phyloP scores from a whole-genome alignment of 805 yeast species.

The Candida wancherniae region DNA sequence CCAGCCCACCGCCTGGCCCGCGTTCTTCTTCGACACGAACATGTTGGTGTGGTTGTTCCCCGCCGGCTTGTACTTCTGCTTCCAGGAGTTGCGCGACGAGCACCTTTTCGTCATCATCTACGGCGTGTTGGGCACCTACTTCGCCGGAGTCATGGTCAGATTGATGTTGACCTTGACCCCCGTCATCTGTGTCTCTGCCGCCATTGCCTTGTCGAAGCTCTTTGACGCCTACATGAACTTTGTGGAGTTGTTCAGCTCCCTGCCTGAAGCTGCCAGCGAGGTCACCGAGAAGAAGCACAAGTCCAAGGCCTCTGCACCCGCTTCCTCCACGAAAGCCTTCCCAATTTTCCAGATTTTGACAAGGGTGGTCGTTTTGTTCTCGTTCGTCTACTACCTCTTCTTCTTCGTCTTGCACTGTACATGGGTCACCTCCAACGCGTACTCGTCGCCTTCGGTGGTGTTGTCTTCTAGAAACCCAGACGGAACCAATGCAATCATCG shows the following conservation, averaged over 20 bases:
- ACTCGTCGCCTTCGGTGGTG: slow-evolving; percentile 97
- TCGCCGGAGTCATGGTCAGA: slow-evolving; percentile 99
- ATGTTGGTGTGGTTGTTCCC: slow-evolving; percentile 98
- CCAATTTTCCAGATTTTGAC: slow-evolving; percentile 43
- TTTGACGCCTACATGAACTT: slow-evolving; percentile 78
- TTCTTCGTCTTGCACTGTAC: slow-evolving; percentile 92
- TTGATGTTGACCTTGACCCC: slow-evolving; percentile 96
- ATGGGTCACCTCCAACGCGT: slow-evolving; percentile 94
- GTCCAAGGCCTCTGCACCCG: slow-evolving; percentile 1
- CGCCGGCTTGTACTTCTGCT: slow-evolving; percentile 86
- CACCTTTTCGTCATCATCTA: slow-evolving; percentile 90
- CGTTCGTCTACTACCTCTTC: slow-evolving; percentile 70
- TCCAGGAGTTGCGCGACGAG: slow-evolving; percentile 86
- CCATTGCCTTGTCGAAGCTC: slow-evolving; percentile 78
- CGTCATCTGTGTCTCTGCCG: slow-evolving; percentile 88
- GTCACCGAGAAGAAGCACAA: slow-evolving; percentile 8
- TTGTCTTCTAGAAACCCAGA: slow-evolving; percentile 79
- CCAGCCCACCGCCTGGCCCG: slow-evolving; percentile 99
- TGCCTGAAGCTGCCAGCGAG: slow-evolving; percentile 1
- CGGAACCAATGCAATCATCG: slow-evolving; percentile 80
- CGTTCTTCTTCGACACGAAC: slow-evolving; percentile 91
- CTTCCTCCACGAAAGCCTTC: slow-evolving; percentile 3
- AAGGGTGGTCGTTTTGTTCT: slow-evolving; percentile 54
- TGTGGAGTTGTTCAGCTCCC: slow-evolving; percentile 31
- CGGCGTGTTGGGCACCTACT: slow-evolving; percentile 89